Base-by-base conservation (phyloP, 495 filamentous ascomycete genomes). In the Xylaria sp. region DNA sequence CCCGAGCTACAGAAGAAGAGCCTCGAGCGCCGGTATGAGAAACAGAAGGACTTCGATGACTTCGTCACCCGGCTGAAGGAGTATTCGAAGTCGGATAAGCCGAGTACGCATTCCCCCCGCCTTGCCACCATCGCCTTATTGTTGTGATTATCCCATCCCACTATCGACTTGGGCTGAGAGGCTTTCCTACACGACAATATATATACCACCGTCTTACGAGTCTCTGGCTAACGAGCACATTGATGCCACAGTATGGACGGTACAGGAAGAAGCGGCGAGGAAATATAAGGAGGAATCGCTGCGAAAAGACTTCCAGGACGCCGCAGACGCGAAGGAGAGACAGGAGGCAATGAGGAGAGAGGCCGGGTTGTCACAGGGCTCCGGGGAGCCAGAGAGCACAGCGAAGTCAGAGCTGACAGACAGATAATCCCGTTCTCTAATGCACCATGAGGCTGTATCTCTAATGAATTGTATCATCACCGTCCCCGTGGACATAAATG, bases 11-110 rank as follows among this genome's bases (percentile, higher is more conserved):
- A 95, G 78, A 92, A 92, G 80, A 88, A 91, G 73, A 93, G 92
- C 65, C 81, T 94, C 1, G 93, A 93, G 76, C 86, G 91, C 64
- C 88, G 95, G 37, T 84, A 90, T 57, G 87, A 89, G 73, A 87
- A 86, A 66, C 88, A 93, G 73, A 86, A 97, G 82, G 94, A 97
- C 29, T 95, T 97, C 77, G 91, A 97, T 74, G 88, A 95, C 68
- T 98, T 97, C 76, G 90, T 98, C 41, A 85, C 70, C 33, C 90
- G 89, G 73, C 81, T 99, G 77, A 97, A 95, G 86, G 87, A 95
- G 74, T 93, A 95, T 84, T 93, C 93, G 11, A 97, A 95, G 80
- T 94, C 92, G 0, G 89, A 94, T 77, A 97, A 97, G 82, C 92
- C 93, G 48, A 97, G 80, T 84, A 76, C 31, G 83, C 75, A 0